phyloP scores from a whole-genome alignment of 805 yeast genomes.

The Candida sithepensis region DNA sequence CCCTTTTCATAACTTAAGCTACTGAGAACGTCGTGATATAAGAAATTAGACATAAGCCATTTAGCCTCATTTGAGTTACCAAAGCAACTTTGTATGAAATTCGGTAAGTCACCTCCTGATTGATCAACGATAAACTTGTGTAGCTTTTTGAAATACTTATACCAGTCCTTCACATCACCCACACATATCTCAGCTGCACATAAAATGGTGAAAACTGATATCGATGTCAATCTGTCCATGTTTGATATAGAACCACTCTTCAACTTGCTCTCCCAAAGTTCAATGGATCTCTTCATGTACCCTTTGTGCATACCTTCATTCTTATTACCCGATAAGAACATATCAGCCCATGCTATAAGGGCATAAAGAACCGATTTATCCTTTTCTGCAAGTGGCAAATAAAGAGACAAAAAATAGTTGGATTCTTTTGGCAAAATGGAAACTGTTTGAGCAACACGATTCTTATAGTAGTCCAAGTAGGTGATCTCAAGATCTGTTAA shows the following conservation, averaged over 20 bases:
- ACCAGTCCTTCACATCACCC: slow-evolving; percentile 22
- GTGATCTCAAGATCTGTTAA: slow-evolving; percentile 11
- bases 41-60: slow-evolving; percentile 34
- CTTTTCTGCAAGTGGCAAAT: slow-evolving; percentile 50
- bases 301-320: not conserved
- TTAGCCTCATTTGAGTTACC: slow-evolving; percentile 30
- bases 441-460: slow-evolving; percentile 42
- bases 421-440: slow-evolving; percentile 45
- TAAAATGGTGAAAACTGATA: slow-evolving; percentile 20
- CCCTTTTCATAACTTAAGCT: slow-evolving; percentile 33
- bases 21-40: slow-evolving; percentile 37
- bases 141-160: slow-evolving; percentile 12
- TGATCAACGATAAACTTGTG: slow-evolving; percentile 20
- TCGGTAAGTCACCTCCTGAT: slow-evolving; percentile 27
- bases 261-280: slow-evolving; percentile 8
- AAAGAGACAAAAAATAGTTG: slow-evolving; percentile 48
- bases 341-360: slow-evolving; percentile 52
- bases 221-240: slow-evolving; percentile 14
- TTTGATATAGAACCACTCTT: slow-evolving; percentile 3
- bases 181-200: slow-evolving; percentile 25
- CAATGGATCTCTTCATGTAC: slow-evolving; percentile 5
- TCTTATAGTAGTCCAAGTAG: slow-evolving; percentile 44
- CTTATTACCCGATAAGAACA: slow-evolving; percentile 16
- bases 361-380: slow-evolving; percentile 45
- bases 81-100: slow-evolving; percentile 13